Evolutionary conservation across 2,329 filamentous ascomycete genomes (phyloP).

Genomic region (Peltaster fructicola): DNA sequence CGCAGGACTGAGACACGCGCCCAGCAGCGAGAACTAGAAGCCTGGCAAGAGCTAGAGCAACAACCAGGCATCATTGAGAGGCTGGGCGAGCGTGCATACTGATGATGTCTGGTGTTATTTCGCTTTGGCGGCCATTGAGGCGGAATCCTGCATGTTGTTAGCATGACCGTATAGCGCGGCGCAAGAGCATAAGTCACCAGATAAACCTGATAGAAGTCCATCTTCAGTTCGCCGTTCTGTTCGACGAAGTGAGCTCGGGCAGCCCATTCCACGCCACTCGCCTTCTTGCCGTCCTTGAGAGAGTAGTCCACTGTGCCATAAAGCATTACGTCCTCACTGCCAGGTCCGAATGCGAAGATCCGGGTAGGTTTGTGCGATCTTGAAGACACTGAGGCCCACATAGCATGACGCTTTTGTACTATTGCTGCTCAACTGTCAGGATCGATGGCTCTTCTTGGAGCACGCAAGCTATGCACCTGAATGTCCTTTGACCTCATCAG

Average conservation of each 20-base stretch:
- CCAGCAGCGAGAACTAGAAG: too few relatives aligned
- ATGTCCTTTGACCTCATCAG: conserved; percentile 27
- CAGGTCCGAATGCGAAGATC: conserved; percentile 33
- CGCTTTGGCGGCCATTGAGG: too few relatives aligned
- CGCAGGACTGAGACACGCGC: too few relatives aligned
- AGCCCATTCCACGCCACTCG: conserved; percentile 33
- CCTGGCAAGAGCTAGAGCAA: too few relatives aligned
- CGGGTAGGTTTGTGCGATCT: conserved; percentile 29
- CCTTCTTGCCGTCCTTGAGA: conserved; percentile 32
- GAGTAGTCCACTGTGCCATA: conserved; percentile 35
- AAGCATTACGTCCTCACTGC: conserved; percentile 34
- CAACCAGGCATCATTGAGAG: too few relatives aligned
- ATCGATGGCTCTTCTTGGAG: neutral
- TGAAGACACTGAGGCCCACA: conserved; percentile 35
- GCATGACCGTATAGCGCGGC: too few relatives aligned
- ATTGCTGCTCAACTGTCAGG: conserved; percentile 27
- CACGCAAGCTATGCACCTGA: conserved; percentile 20
- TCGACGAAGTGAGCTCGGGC: conserved; percentile 35
- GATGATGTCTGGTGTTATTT: too few relatives aligned
- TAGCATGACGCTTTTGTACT: conserved; percentile 30
- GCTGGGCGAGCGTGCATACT: too few relatives aligned
- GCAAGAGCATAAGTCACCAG: too few relatives aligned
- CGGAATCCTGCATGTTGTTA: too few relatives aligned
- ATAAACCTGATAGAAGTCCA: conserved; percentile 38
- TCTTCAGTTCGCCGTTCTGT: conserved; percentile 34